A percentile compares a stretch with the other conserved stretches of the same genome.
Evolutionary conservation across 371 early-diverging fungal genomes (phyloP).

Genomic region (Rhizopus microsporus): DNA sequence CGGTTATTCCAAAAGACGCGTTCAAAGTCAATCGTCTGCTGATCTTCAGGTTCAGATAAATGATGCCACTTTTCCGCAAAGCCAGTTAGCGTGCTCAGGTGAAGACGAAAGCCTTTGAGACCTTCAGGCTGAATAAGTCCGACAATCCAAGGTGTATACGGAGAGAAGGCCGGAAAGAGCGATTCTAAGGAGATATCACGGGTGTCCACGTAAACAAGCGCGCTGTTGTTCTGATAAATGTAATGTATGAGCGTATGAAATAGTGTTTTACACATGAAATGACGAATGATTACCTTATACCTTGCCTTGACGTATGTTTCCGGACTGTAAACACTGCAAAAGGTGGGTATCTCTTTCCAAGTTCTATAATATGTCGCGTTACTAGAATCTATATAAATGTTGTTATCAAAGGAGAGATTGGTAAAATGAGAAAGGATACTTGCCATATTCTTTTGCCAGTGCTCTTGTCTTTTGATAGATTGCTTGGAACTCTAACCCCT

Average conservation of each 20-base stretch:
- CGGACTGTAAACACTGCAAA: conserved; percentile 25
- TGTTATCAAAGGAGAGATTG: background rate
- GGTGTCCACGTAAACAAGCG: conserved; percentile 43
- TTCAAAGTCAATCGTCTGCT: conserved; percentile 37
- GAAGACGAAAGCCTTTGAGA: conserved; percentile 40
- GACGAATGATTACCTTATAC: conserved; percentile 24
- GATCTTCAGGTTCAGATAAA: background rate
- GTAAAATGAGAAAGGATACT: background rate
- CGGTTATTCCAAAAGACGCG: conserved; percentile 53
- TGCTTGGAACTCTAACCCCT: conserved; percentile 16
- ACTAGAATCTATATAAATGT: background rate
- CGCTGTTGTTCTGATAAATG: conserved; percentile 30
- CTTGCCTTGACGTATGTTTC: conserved; percentile 28
- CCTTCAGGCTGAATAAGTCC: conserved; percentile 43
- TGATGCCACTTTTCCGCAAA: conserved; percentile 2
- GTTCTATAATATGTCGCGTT: conserved; percentile 25
- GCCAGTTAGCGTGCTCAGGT: conserved; percentile 22
- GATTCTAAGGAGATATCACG: conserved; percentile 13
- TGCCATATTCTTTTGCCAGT: conserved; percentile 27
- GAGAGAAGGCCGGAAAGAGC: conserved; percentile 1
- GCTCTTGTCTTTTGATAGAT: conserved; percentile 32
- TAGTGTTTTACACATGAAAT: background rate
- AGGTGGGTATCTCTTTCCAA: conserved; percentile 30
- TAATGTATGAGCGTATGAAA: background rate
- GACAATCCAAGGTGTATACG: conserved; percentile 38